Evolutionary conservation across 768 basidiomycete genomes (phyloP), one percentile per base, ranked within the genome.

Genomic region (Tubosaeta brunneosetosa): DNA sequence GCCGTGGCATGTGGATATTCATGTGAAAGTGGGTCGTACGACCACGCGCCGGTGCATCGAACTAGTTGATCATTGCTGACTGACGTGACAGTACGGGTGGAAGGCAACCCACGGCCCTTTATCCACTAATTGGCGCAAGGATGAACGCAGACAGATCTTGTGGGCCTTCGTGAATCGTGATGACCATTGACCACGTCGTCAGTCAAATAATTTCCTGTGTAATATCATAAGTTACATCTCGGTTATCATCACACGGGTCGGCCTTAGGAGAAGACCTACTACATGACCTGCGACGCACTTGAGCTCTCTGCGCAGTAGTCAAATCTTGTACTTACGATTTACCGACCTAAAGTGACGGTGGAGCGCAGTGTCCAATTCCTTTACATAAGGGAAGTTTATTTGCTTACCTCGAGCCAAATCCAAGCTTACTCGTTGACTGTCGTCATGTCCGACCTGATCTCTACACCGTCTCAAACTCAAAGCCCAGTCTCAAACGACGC

Each of bases 401-500:
- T 29, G 29, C 29, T 29, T 29, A 29, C 29, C 9, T 29, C 29
- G 9, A 29, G 34, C 13, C 34, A 34, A 34, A 34, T 34, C 3
- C 33, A 14, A 34, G 33, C 33, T 34, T 29, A 29, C n/a, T 7
- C 25, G 25, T 26, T 31, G 27, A 13, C 26, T 33, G 48, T 22
- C 19, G 37, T 6, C 51, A 63, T 66, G 64, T 57, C 61, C 11
- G 61, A 66, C 51, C 44, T 55, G 53, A 55, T 66, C 29, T 57
- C 62, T 2, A 66, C 62, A 3, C 65, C 60, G 3, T 55, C 65
- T 10, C 65, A 52, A 26, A 40, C 60, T 1, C 60, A 50, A 22
- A 62, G 55, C 47, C 2, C 36, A 2, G 57, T 57, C 57, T 55
- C 58, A 4, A 62, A 49, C 27, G 56, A 61, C 7, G 56, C 58